These are phyloP conservation scores for Oryza meyeriana DNA, from an alignment of 176 grass and related monocot genomes.

Conservation along the genomic window DNA sequence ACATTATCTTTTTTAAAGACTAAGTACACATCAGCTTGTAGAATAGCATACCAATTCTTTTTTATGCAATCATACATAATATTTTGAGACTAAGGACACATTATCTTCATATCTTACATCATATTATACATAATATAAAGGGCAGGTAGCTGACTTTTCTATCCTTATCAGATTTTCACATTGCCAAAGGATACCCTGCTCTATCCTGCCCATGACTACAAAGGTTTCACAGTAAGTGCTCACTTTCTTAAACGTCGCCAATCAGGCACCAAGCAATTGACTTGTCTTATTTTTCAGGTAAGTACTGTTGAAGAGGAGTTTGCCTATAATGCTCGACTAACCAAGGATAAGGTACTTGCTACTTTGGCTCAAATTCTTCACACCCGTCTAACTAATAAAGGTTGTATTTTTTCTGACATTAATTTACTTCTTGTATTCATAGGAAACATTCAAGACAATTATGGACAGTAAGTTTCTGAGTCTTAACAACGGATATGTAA, in stretches of 20 bases:
- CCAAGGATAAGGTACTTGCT: slow-evolving; percentile 77
- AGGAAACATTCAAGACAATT: slow-evolving; percentile 82
- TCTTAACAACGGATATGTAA: neutral
- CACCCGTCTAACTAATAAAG: neutral
- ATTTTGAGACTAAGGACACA: neutral
- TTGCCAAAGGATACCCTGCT: slow-evolving; percentile 83
- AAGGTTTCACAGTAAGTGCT: slow-evolving; percentile 79
- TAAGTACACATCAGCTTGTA: neutral
- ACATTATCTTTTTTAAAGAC: neutral
- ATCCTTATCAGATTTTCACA: slow-evolving; percentile 69
- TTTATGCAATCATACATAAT: slow-evolving; percentile 50
- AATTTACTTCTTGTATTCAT: slow-evolving; percentile 20
- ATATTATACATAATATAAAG: neutral
- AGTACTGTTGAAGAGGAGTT: slow-evolving; percentile 91
- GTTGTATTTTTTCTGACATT: neutral
- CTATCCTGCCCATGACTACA: slow-evolving; percentile 96
- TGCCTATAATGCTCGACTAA: slow-evolving; percentile 68
- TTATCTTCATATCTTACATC: neutral
- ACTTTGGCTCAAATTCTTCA: slow-evolving; percentile 6
- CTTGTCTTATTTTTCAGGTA: slow-evolving; percentile 54
- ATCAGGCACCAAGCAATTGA: neutral
- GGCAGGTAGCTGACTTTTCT: neutral
- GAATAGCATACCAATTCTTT: neutral
- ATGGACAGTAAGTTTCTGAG: slow-evolving; percentile 77
- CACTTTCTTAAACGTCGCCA: slow-evolving; percentile 7